Conservation (phyloP, 2,329 filamentous ascomycete genomes). For the Ophiocordyceps unilateralis region DNA sequence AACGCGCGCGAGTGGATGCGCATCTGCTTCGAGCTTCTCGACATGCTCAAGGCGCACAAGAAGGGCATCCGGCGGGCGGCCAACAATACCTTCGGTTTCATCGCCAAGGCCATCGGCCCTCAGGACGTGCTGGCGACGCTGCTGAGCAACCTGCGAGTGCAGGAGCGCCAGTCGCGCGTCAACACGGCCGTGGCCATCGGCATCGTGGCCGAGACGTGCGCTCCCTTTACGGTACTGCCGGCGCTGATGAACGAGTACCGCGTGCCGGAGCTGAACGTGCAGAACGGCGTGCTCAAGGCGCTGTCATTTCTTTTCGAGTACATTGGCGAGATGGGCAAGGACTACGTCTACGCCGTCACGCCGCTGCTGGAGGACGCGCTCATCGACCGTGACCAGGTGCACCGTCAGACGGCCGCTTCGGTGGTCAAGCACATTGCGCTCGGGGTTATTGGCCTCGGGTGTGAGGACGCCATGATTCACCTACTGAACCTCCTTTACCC, state of each 20-base stretch:
- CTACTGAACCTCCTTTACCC: slow-evolving; percentile 91
- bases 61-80: slow-evolving; percentile 96
- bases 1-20: slow-evolving; percentile 99
- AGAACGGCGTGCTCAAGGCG: slow-evolving; percentile 95
- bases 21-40: slow-evolving; percentile 95
- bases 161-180: slow-evolving; percentile 94
- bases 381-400: slow-evolving; percentile 94
- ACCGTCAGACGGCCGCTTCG: slow-evolving; percentile 87
- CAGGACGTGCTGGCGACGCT: slow-evolving; percentile 93
- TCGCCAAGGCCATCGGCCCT: slow-evolving; percentile 95
- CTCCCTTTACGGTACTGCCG: slow-evolving; percentile 94
- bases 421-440: slow-evolving; percentile 97
- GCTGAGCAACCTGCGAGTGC: slow-evolving; percentile 89
- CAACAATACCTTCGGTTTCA: slow-evolving; percentile 99
- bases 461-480: slow-evolving; percentile 97
- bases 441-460: slow-evolving; percentile 91
- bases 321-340: slow-evolving; percentile 98
- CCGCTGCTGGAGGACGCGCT: slow-evolving; percentile 91
- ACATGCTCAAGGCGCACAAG: slow-evolving; percentile 99
- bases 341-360: slow-evolving; percentile 97
- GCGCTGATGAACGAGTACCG: slow-evolving; percentile 99
- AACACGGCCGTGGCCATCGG: slow-evolving; percentile 97
- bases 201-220: slow-evolving; percentile 96
- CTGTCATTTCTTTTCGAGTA: slow-evolving; percentile 97
- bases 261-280: slow-evolving; percentile 93